Conservation (phyloP, 1,139 yeast species). For the Yamadazyma sp. region DNA sequence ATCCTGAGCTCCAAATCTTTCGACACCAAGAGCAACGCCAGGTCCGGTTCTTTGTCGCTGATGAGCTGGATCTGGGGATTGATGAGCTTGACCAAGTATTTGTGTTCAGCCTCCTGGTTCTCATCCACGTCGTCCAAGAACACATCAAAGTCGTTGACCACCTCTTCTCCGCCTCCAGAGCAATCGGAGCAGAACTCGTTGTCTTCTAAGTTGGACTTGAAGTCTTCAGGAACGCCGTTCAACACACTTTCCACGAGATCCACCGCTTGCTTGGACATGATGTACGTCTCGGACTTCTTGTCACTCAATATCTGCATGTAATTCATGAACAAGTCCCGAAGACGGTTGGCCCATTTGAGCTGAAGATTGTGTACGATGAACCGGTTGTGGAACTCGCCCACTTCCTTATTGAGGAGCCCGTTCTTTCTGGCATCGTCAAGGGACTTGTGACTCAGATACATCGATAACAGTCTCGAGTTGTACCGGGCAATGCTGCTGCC, state of each 20-base stretch:
- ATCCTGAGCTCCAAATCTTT: constrained; percentile 71
- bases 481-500: constrained; percentile 5
- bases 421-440: constrained; percentile 31
- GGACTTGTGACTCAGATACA: constrained; percentile 29
- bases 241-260: constrained; percentile 52
- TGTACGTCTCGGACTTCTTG: constrained; percentile 57
- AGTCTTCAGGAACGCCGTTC: constrained; percentile 19
- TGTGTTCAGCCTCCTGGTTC: constrained; percentile 36
- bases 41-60: constrained; percentile 31
- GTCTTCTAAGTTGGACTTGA: constrained; percentile 14
- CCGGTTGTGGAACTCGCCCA: constrained; percentile 61
- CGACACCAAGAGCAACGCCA: constrained; percentile 57
- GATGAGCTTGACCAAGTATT: constrained; percentile 40
- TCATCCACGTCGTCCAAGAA: constrained; percentile 29
- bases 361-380: constrained; percentile 77
- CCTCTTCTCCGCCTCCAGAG: constrained; percentile 28
- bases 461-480: constrained; percentile 23
- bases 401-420: constrained; percentile 26
- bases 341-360: constrained; percentile 74
- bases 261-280: constrained; percentile 70
- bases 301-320: constrained; percentile 63
- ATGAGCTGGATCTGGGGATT: constrained; percentile 47
- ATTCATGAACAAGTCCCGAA: constrained; percentile 60
- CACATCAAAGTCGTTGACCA: constrained; percentile 34
- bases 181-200: constrained; percentile 18